Evolutionary conservation across 768 basidiomycete genomes (phyloP).

Genomic region (Pleurotus eryngii): DNA sequence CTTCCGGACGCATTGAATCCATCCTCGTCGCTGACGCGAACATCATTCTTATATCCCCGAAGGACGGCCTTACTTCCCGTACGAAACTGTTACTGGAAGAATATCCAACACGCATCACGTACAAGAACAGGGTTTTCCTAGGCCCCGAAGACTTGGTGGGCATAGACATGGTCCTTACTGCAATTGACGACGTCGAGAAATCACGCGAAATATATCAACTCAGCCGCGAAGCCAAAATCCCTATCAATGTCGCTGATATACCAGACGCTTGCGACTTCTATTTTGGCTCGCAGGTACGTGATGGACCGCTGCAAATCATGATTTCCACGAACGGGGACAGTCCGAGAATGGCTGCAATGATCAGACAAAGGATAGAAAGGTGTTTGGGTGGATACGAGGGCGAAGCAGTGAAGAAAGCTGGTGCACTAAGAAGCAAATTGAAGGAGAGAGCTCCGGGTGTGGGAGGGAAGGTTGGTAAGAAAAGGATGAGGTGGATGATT

Average conservation of each 20-base stretch:
- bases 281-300: constrained; percentile 91
- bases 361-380: constrained; percentile 64
- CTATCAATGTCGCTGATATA: constrained; percentile 95
- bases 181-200: constrained; percentile 78
- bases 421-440: constrained; percentile 65
- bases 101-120: constrained; percentile 54
- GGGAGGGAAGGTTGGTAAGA: constrained; percentile 71
- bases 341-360: constrained; percentile 84
- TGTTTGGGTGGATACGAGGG: constrained; percentile 73
- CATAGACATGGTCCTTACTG: constrained; percentile 86
- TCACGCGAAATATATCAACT: constrained; percentile 71
- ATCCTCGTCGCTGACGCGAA: constrained; percentile 77
- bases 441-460: constrained; percentile 81
- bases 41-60: constrained; percentile 77
- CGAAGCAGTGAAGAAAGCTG: constrained; percentile 76
- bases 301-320: constrained; percentile 92
- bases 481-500: constrained; percentile 92
- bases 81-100: constrained; percentile 50
- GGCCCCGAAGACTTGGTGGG: constrained; percentile 63
- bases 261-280: constrained; percentile 97
- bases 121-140: constrained; percentile 67
- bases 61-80: constrained; percentile 58
- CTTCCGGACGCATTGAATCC: constrained; percentile 82
- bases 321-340: constrained; percentile 93
- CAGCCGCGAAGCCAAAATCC: constrained; percentile 67